Base-by-base conservation (phyloP, 805 yeast genomes). In the Myxozyma monticola region DNA sequence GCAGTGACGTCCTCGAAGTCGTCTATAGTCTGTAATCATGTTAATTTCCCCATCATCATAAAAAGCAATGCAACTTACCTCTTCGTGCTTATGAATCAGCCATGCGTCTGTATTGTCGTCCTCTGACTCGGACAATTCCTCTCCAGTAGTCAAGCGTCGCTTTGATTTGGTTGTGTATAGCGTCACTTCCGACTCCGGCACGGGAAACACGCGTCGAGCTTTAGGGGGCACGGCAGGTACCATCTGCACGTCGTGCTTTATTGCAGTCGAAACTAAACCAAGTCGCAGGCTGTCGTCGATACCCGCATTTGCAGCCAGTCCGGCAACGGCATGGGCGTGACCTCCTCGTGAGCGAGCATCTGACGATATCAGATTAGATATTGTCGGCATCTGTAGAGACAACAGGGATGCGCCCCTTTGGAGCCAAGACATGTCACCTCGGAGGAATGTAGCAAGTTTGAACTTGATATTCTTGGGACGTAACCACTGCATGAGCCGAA, bases 111-210 rank as follows among this genome's bases (percentile, higher is more conserved):
- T 56, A 26, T 20, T 31, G 9, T 53, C 57, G 24, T 53, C 57
- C 36, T 53, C 57, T 9, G 51, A 44, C 25, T 53, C 57, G 2
- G 56, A 51, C 44, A 53, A 17, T 28, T 44, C 56, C 29, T 53
- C 57, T 7, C 51, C 56, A 14, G 51, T 20, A 17, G 18, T 25
- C 37, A 53, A 14, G 10, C 24, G 29, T 10, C 55, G 34, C 41
- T 53, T 53, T 7, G 51, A 26, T 33, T 53, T 53, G 25, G 57
- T 53, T 2, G 47, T 41, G 36, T 49, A 51, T 41, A 53, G 31
- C 29, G 31, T 39, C 15, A 38, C 38, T 14, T 33, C 49, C 8
- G 35, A 17, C 22, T 37, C 42, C n/a, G 57, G 57, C 9, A 50
- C 55, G 1, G 52, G 45, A 7, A 43, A 47, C 25, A 38, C 37